Conservation (phyloP, 768 basidiomycete genomes). For the Phaeotremella skinneri region DNA sequence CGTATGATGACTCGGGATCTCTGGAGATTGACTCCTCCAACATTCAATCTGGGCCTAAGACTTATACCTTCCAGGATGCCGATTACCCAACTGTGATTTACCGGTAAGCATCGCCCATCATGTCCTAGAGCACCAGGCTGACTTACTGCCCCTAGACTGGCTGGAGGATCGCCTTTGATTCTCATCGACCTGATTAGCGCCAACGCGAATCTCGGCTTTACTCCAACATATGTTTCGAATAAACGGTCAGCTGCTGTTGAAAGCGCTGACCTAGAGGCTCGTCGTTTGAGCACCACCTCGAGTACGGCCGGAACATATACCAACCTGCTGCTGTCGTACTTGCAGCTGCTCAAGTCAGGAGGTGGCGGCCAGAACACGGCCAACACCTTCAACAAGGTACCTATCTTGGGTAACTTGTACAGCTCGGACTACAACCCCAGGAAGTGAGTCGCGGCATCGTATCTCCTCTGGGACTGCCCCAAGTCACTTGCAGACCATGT, state of each 20-base stretch:
- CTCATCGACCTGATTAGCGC: slow-evolving; percentile 43
- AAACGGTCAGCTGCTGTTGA: slow-evolving; percentile 9
- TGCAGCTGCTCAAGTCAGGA: slow-evolving; percentile 9
- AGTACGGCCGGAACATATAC: neutral
- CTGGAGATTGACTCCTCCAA: slow-evolving; percentile 1
- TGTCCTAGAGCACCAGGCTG: neutral
- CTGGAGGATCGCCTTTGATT: slow-evolving; percentile 34
- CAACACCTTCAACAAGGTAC: slow-evolving; percentile 51
- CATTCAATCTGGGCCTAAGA: slow-evolving; percentile 28
- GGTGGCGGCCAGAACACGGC: slow-evolving; percentile 13
- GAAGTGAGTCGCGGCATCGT: slow-evolving; percentile 55
- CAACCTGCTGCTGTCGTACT: neutral
- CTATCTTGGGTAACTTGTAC: slow-evolving; percentile 58
- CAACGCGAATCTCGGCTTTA: slow-evolving; percentile 40
- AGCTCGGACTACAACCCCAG: slow-evolving; percentile 58
- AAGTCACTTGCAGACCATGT: neutral
- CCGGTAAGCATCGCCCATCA: slow-evolving; percentile 18
- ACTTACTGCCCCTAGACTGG: slow-evolving; percentile 15
- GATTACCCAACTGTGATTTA: slow-evolving; percentile 44
- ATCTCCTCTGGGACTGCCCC: too few species aligned
- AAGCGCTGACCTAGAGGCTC: neutral
- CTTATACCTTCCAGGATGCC: slow-evolving; percentile 33
- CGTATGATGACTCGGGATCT: neutral
- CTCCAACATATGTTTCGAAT: slow-evolving; percentile 34
- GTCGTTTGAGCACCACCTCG: neutral